phyloP scores from a whole-genome alignment of 345 rosid genomes.

The Salix dunnii region DNA sequence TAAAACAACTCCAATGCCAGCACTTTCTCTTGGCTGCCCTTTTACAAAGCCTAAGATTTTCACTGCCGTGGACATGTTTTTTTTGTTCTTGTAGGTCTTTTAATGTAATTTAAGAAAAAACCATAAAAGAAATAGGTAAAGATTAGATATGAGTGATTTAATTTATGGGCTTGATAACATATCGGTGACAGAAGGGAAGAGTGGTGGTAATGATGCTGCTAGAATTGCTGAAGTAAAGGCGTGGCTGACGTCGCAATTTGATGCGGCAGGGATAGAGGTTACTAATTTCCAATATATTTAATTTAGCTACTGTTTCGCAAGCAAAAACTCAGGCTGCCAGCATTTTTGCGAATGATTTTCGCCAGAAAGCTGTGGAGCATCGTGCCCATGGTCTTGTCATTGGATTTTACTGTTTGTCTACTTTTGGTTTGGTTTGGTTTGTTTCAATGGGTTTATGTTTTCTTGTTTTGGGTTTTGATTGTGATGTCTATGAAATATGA shows the following conservation, averaged over 20 bases:
- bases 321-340: conserved; percentile 79
- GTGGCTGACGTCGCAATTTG: conserved; percentile 81
- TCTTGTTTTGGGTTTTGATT: background rate
- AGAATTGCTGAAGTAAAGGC: conserved; percentile 75
- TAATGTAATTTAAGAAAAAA: background rate
- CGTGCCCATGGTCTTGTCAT: conserved; percentile 69
- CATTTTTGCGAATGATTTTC: conserved; percentile 88
- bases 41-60: background rate
- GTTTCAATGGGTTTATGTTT: background rate
- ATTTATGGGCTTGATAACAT: conserved; percentile 29
- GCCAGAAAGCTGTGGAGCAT: conserved; percentile 79
- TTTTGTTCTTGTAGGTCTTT: background rate
- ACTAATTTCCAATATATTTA: conserved; percentile 80
- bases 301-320: conserved; percentile 74
- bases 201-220: conserved; percentile 49
- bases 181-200: conserved; percentile 38
- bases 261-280: conserved; percentile 72
- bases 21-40: background rate
- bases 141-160: conserved; percentile 45
- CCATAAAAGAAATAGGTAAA: background rate
- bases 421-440: background rate
- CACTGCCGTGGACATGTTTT: background rate
- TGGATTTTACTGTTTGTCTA: background rate
- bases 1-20: background rate
- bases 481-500: background rate